Evolutionary conservation across 352 stramenopile species (phyloP).

Genomic region (Phytophthora fragariaefolia): DNA sequence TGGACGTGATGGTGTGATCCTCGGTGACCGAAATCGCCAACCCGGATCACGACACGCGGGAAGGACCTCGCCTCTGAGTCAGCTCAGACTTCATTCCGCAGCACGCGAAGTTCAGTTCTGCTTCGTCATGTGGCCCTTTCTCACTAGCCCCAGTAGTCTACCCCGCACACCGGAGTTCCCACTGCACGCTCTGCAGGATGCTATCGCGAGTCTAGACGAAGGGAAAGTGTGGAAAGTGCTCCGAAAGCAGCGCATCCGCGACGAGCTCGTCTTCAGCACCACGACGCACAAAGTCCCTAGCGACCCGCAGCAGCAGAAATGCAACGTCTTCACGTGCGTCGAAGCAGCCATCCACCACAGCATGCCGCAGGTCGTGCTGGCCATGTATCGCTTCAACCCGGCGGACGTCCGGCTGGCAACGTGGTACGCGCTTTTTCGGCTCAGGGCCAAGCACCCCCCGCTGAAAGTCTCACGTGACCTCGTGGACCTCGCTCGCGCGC

Average conservation of each 20-base stretch:
- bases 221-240: slow-evolving; percentile 22
- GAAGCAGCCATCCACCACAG: slow-evolving; percentile 18
- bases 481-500: slow-evolving; percentile 11
- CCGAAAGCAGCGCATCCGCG: slow-evolving; percentile 13
- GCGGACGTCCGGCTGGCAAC: slow-evolving; percentile 17
- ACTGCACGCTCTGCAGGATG: slow-evolving; percentile 23
- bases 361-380: slow-evolving; percentile 15
- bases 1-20: slow-evolving; percentile 11
- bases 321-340: slow-evolving; percentile 37
- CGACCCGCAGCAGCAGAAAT: slow-evolving; percentile 27
- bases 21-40: slow-evolving; percentile 3
- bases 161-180: slow-evolving; percentile 17
- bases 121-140: slow-evolving; percentile 20
- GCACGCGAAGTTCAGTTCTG: background rate
- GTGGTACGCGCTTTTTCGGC: slow-evolving; percentile 28
- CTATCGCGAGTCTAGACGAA: slow-evolving; percentile 21
- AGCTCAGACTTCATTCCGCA: slow-evolving; percentile 18
- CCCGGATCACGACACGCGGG: background rate
- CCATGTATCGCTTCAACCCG: slow-evolving; percentile 26
- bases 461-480: slow-evolving; percentile 20
- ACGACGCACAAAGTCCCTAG: slow-evolving; percentile 22
- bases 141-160: background rate
- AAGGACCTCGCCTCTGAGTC: background rate
- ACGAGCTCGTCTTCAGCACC: slow-evolving; percentile 22
- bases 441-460: slow-evolving; percentile 1